A percentile compares a stretch with the other conserved stretches of the same genome.
phyloP scores from a whole-genome alignment of 2,329 filamentous ascomycete genomes.

The Fusarium tjaetaba region DNA sequence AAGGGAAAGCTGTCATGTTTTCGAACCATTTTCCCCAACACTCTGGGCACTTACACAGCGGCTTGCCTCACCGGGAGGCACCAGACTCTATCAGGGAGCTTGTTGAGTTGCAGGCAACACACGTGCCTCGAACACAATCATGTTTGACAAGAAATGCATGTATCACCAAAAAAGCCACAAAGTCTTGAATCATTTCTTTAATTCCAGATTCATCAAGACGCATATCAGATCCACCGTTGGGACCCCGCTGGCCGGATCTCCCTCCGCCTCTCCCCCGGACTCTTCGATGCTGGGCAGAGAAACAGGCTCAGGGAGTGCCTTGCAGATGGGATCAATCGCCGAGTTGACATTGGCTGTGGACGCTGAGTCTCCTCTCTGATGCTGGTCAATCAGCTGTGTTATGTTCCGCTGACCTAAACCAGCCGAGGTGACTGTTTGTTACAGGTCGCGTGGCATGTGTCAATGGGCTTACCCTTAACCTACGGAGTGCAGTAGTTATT shows the following conservation, averaged over 20 bases:
- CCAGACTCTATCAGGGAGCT: neutral
- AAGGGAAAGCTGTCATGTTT: neutral
- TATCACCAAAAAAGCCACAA: neutral
- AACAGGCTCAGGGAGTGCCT: constrained; percentile 26
- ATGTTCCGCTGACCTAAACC: constrained; percentile 13
- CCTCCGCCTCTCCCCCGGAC: constrained; percentile 23
- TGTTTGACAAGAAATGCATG: neutral
- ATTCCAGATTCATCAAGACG: constrained; percentile 28
- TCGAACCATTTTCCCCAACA: neutral
- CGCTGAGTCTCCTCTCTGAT: constrained; percentile 9
- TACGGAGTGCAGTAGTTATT: neutral
- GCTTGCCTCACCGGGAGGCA: neutral
- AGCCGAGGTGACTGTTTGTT: constrained; percentile 34
- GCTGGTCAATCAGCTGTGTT: constrained; percentile 12
- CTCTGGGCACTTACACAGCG: neutral
- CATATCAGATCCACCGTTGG: constrained; percentile 23
- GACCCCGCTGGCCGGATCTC: constrained; percentile 9
- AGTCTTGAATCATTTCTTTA: neutral
- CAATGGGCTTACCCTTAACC: neutral
- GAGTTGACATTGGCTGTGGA: constrained; percentile 12
- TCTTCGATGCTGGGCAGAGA: constrained; percentile 10
- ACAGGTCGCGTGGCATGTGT: constrained; percentile 31
- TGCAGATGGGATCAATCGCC: constrained; percentile 29
- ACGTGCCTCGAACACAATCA: neutral
- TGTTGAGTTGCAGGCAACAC: neutral